Conservation (phyloP, 1,284 basidiomycete species). For the Puccinia novopanici region DNA sequence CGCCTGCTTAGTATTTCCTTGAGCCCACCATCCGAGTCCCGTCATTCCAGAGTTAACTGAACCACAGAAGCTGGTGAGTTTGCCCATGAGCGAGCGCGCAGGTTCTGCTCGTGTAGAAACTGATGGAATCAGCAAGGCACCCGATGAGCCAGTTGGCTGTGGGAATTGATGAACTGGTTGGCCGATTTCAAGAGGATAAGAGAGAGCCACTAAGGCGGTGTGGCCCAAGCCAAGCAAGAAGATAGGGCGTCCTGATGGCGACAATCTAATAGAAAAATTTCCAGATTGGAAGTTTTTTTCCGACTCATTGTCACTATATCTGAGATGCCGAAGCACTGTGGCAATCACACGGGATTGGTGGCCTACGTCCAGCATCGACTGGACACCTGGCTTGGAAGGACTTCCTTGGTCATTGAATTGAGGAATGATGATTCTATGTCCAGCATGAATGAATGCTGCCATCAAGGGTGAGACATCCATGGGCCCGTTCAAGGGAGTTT, state of each 20-base stretch:
- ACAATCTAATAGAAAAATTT: neutral
- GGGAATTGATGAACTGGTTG: slow-evolving; percentile 7
- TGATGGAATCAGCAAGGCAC: slow-evolving; percentile 23
- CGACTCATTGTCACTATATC: neutral
- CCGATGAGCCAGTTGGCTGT: neutral
- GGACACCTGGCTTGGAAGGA: too few species aligned
- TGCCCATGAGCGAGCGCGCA: slow-evolving; percentile 4
- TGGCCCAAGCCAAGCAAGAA: slow-evolving; percentile 34
- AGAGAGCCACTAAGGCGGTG: slow-evolving; percentile 26
- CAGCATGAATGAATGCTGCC: slow-evolving; percentile 20
- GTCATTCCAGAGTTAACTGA: slow-evolving; percentile 19
- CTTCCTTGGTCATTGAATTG: neutral
- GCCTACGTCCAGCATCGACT: neutral
- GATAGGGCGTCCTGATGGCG: neutral
- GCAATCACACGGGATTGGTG: slow-evolving; percentile 18
- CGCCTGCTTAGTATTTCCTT: neutral
- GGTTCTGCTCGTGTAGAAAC: slow-evolving; percentile 15
- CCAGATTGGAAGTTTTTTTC: neutral
- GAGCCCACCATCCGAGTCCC: slow-evolving; percentile 14
- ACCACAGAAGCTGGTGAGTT: slow-evolving; percentile 10
- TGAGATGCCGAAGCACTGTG: slow-evolving; percentile 18
- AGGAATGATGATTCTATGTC: slow-evolving; percentile 41
- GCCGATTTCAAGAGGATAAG: slow-evolving; percentile 31
- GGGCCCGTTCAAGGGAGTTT: slow-evolving; percentile 12
- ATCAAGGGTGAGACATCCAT: slow-evolving; percentile 25